Evolutionary conservation across 1,284 basidiomycete species (phyloP).

Genomic region (Ceratobasidium sp.): DNA sequence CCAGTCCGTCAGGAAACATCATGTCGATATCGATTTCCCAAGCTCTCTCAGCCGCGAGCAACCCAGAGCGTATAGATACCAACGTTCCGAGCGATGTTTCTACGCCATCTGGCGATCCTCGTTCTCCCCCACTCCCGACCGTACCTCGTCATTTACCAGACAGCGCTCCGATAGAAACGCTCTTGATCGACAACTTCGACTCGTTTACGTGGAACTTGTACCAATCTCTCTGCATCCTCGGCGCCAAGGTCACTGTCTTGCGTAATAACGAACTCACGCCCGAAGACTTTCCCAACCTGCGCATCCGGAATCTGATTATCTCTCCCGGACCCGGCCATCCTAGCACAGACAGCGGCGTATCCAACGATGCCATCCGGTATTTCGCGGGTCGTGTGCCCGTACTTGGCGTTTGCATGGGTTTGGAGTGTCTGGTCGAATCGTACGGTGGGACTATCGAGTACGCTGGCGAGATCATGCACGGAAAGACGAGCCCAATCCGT

Average conservation of each 20-base stretch:
- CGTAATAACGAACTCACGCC: conserved; percentile 89
- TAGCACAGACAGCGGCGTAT: conserved; percentile 91
- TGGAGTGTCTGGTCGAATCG: conserved; percentile 92
- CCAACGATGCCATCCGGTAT: conserved; percentile 85
- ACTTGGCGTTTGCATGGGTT: conserved; percentile 98
- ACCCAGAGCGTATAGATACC: conserved; percentile 34
- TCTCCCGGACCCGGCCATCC: conserved; percentile 98
- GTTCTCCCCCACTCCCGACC: conserved; percentile 31
- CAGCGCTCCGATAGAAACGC: conserved; percentile 48
- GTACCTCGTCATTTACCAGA: conserved; percentile 9
- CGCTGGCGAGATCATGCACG: conserved; percentile 98
- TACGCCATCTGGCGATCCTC: conserved; percentile 21
- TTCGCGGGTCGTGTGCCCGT: conserved; percentile 94
- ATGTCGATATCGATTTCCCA: conserved; percentile 28
- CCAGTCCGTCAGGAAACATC: neutral
- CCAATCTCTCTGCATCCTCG: conserved; percentile 86
- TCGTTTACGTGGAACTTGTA: conserved; percentile 97
- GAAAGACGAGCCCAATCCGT: conserved; percentile 88
- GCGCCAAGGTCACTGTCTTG: conserved; percentile 88
- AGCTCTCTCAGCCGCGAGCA: neutral
- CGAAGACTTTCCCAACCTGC: conserved; percentile 70
- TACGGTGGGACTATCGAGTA: conserved; percentile 89
- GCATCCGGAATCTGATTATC: conserved; percentile 86
- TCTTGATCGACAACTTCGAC: conserved; percentile 96
- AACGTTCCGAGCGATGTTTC: conserved; percentile 14